Conservation (phyloP, 2,329 filamentous ascomycete genomes). For the Calycina herbarum region DNA sequence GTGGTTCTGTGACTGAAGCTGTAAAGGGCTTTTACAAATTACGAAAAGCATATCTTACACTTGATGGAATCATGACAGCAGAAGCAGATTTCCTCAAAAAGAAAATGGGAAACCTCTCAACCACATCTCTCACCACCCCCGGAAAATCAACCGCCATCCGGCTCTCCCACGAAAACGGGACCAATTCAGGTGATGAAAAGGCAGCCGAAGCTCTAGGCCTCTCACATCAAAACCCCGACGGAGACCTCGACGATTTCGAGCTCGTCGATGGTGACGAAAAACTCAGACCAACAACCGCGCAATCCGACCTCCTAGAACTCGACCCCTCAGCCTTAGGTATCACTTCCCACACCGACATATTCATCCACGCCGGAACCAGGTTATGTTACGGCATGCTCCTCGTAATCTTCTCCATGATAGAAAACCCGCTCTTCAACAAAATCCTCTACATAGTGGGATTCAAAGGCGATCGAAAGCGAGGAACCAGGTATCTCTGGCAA, state of each 20-base stretch:
- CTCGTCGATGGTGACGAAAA: constrained; percentile 11
- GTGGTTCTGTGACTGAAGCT: constrained; percentile 88
- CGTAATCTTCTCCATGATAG: constrained; percentile 83
- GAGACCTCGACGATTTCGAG: constrained; percentile 3
- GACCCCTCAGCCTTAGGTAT: constrained; percentile 60
- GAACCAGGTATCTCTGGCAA: constrained; percentile 85
- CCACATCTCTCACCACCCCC: background rate
- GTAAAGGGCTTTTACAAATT: constrained; percentile 92
- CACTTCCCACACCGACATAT: constrained; percentile 76
- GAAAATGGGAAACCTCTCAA: constrained; percentile 17
- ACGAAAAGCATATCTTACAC: constrained; percentile 79
- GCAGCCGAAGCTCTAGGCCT: background rate
- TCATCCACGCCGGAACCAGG: constrained; percentile 84
- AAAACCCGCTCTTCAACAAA: constrained; percentile 81
- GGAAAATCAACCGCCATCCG: background rate
- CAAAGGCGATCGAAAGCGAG: constrained; percentile 79
- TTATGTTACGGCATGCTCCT: constrained; percentile 88
- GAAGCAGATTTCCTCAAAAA: constrained; percentile 60
- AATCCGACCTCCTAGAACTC: constrained; percentile 30
- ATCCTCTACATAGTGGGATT: constrained; percentile 89
- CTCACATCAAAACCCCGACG: background rate
- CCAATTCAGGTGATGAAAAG: constrained; percentile 5
- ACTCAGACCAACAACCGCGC: constrained; percentile 21
- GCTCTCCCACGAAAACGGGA: constrained; percentile 5
- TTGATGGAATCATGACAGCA: constrained; percentile 75